Evolutionary conservation across 1,284 basidiomycete species (phyloP), one percentile per base, ranked within the genome.

Genomic region (Mycena sp.): DNA sequence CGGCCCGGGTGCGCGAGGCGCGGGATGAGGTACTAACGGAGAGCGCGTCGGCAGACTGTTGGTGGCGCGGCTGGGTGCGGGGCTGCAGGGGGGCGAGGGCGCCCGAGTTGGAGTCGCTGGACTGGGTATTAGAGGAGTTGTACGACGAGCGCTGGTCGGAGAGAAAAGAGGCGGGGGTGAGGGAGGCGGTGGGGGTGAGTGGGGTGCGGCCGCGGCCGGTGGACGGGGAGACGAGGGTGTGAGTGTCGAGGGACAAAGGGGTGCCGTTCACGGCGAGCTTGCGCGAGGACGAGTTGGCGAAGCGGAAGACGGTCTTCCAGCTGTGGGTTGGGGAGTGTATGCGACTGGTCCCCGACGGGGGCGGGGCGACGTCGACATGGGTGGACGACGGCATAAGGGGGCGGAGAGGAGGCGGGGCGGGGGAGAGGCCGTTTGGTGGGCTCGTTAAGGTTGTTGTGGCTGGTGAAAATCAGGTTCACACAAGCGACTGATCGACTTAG

Each of bases 111-210:
- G 88, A 90, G 71, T 90, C 89, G 68, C 81, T 87, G 11, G 90
- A 91, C 65, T 85, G 84, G 0, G 88, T 87, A 68, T 85, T 85
- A 41, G 89, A 91, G 11, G 90, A 92, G 71, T 87, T 89, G 76
- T 85, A 90, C 6, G 90, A 92, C 43, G 84, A 88, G 51, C 89
- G 83, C 58, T 85, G 84, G 75, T 87, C 85, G 63, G 74, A 80
- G 58, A 79, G 73, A 57, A 82, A 78, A 19, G 84, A 81, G 23
- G 79, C 77, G 25, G 86, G 86, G 16, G 85, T 82, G 59, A 86
- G 78, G 14, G 85, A 80, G 44, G 83, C 73, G 51, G 79, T 83
- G 41, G 81, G 74, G 32, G 83, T 61, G 58, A 79, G 73, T 49
- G 82, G 81, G 21, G 75, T 76, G 68, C 76, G 75, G 58, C 74